phyloP scores from a whole-genome alignment of 2,329 filamentous ascomycete genomes.

The Coccinonectria pachysandricola region DNA sequence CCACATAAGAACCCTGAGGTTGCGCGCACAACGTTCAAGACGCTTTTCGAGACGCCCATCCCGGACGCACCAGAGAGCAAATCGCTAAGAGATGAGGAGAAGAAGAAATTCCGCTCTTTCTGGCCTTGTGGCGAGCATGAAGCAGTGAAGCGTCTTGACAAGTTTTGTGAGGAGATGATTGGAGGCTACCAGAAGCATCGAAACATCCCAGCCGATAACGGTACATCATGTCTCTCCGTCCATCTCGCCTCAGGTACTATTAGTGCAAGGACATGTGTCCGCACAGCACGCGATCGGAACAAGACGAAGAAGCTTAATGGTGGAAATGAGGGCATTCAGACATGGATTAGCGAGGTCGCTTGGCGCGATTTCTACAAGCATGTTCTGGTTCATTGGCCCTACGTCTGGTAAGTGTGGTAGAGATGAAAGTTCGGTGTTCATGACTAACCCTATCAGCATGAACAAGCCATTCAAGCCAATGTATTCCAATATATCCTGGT shows the following conservation, averaged over 20 bases:
- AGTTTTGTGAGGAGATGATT: constrained; percentile 58
- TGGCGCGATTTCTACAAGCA: constrained; percentile 88
- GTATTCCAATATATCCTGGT: constrained; percentile 75
- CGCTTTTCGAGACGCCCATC: constrained; percentile 50
- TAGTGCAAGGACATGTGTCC: constrained; percentile 56
- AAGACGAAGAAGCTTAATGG: constrained; percentile 55
- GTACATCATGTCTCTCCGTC: constrained; percentile 60
- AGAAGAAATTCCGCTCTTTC: constrained; percentile 42
- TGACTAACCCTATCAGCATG: constrained; percentile 29
- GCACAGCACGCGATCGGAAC: constrained; percentile 51
- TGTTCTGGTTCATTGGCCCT: constrained; percentile 77
- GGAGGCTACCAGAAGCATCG: constrained; percentile 51
- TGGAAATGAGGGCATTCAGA: constrained; percentile 53
- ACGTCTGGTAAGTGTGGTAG: constrained; percentile 56
- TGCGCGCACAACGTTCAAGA: constrained; percentile 33
- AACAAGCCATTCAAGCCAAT: constrained; percentile 65
- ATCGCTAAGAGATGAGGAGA: constrained; percentile 46
- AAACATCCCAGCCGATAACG: constrained; percentile 52
- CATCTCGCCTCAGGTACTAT: constrained; percentile 63
- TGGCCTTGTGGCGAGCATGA: constrained; percentile 73
- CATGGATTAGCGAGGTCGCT: constrained; percentile 74
- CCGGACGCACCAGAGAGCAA: constrained; percentile 57
- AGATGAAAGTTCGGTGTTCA: neutral
- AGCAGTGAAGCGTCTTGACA: constrained; percentile 50
- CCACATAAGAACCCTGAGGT: constrained; percentile 25